A percentile compares a stretch with the other conserved stretches of the same genome.
phyloP scores from a whole-genome alignment of 2,329 filamentous ascomycete genomes.

The Epichloe elymi region DNA sequence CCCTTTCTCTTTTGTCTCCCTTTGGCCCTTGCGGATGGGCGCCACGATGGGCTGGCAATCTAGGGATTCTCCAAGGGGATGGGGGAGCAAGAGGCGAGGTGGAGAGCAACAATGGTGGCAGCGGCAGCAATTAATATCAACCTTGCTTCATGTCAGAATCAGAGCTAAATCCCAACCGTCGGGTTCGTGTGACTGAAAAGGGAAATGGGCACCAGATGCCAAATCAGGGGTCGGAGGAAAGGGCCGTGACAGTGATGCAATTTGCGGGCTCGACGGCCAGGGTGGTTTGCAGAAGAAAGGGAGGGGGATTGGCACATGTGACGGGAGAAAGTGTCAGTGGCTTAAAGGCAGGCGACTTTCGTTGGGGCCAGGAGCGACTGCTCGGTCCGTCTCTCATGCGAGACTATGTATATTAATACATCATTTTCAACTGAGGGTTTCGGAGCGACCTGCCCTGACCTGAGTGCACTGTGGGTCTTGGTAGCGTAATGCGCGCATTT shows the following conservation, averaged over 20 bases:
- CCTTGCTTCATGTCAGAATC: neutral
- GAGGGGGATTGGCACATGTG: neutral
- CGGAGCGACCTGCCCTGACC: no score
- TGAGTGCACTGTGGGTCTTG: no score
- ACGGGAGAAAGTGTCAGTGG: neutral
- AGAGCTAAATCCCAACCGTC: neutral
- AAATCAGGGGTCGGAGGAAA: neutral
- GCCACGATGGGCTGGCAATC: neutral
- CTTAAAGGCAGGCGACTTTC: neutral
- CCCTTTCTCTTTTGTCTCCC: neutral
- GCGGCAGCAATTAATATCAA: neutral
- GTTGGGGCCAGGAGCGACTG: neutral
- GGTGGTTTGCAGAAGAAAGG: neutral
- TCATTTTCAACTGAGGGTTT: no score
- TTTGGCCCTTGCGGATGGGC: neutral
- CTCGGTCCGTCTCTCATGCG: no score
- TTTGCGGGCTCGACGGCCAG: neutral
- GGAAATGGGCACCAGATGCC: neutral
- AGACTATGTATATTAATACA: no score
- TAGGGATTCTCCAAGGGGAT: neutral
- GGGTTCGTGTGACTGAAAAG: slow-evolving; percentile 2
- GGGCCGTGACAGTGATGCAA: neutral
- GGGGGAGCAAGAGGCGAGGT: neutral
- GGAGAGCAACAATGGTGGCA: neutral
- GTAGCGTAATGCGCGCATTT: no score